Conservation (phyloP, 371 early-diverging fungal genomes). For the Actinomortierella wolfii region DNA sequence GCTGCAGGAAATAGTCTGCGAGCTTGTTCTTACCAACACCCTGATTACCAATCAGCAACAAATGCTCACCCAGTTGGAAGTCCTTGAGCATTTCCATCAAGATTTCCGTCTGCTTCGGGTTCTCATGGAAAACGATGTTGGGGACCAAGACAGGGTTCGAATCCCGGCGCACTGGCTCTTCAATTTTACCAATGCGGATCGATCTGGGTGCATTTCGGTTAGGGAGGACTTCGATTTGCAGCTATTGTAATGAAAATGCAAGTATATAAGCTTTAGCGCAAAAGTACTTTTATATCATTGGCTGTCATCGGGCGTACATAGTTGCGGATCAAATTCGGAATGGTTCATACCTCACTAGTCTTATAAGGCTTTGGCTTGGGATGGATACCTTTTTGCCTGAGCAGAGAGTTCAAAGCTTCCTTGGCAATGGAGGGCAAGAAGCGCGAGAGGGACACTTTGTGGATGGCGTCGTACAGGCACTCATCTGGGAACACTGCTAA, state of each 20-base stretch:
- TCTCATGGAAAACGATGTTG: constrained; percentile 77
- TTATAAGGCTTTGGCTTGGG: constrained; percentile 48
- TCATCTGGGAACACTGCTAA: constrained; percentile 72
- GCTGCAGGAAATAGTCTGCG: constrained; percentile 78
- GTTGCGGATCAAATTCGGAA: background rate
- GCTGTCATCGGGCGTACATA: too few relatives aligned
- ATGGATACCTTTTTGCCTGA: constrained; percentile 64
- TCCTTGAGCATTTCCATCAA: constrained; percentile 77
- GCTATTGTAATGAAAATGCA: constrained; percentile 24
- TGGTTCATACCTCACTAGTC: constrained; percentile 45
- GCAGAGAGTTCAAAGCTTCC: constrained; percentile 67
- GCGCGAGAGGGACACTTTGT: constrained; percentile 74
- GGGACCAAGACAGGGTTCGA: constrained; percentile 74
- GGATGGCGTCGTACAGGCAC: constrained; percentile 68
- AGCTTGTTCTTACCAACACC: constrained; percentile 89
- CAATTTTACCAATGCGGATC: constrained; percentile 61
- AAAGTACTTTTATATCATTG: too few relatives aligned
- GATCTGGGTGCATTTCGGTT: constrained; percentile 53
- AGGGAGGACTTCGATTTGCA: constrained; percentile 63
- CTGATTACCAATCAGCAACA: constrained; percentile 78
- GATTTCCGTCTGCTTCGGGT: constrained; percentile 73
- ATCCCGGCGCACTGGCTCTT: constrained; percentile 58
- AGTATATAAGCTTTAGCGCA: too few relatives aligned
- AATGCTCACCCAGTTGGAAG: constrained; percentile 74
- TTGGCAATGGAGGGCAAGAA: constrained; percentile 77